These are phyloP conservation scores for Leishmania lainsoni DNA, from an alignment of 208 protist genomes.

Conservation along the genomic window DNA sequence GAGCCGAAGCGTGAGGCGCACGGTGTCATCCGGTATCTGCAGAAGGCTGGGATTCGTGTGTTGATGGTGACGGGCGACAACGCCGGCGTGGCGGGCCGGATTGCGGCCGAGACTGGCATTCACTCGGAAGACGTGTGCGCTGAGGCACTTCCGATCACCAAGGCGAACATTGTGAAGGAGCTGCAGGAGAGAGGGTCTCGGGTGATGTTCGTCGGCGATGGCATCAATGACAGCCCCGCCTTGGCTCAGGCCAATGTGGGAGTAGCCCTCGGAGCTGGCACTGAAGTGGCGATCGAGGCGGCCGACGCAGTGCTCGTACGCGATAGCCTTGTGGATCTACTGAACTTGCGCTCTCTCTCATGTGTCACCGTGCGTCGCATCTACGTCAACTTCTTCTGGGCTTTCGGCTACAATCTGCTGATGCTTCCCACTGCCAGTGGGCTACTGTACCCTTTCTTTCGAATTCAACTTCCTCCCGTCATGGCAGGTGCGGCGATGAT, in stretches of 20 bases:
- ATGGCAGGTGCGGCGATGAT: conserved; percentile 81
- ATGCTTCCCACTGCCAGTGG: conserved; percentile 88
- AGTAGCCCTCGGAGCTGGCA: conserved; percentile 87
- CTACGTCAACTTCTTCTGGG: conserved; percentile 91
- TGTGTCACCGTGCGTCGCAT: conserved; percentile 70
- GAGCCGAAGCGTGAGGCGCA: conserved; percentile 85
- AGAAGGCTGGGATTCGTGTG: conserved; percentile 43
- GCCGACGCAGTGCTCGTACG: conserved; percentile 85
- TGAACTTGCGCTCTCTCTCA: conserved; percentile 70
- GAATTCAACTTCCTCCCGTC: conserved; percentile 69
- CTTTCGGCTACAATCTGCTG: conserved; percentile 87
- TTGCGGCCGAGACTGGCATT: conserved; percentile 85
- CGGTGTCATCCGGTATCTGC: conserved; percentile 69
- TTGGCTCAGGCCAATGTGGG: conserved; percentile 87
- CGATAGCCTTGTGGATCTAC: conserved; percentile 73
- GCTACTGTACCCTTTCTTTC: conserved; percentile 69
- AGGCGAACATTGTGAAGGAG: conserved; percentile 78
- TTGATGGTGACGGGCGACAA: conserved; percentile 90
- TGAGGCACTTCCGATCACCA: conserved; percentile 82
- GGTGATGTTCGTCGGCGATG: conserved; percentile 91
- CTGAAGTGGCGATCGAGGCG: conserved; percentile 81
- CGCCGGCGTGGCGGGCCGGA: conserved; percentile 46
- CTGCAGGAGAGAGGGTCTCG: conserved; percentile 52
- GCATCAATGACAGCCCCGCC: conserved; percentile 92
- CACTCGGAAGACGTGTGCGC: conserved; percentile 59